Conservation (phyloP, 306 rosid genomes). For the Quercus parvula region DNA sequence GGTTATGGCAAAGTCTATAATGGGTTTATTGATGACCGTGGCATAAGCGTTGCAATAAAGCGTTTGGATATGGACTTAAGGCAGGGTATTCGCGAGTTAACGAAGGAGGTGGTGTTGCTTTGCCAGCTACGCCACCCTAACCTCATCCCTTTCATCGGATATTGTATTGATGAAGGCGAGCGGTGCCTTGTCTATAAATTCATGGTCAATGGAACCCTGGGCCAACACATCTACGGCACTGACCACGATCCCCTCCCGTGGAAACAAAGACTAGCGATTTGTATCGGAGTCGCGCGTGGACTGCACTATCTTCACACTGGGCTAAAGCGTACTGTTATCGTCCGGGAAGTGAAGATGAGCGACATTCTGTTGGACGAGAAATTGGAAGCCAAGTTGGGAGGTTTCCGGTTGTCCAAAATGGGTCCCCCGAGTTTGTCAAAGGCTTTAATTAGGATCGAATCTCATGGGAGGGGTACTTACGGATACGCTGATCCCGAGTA, state of each 20-base stretch:
- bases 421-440: not conserved
- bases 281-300: not conserved
- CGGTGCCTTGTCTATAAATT: rapidly evolving
- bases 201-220: not conserved
- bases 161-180: too few relatives aligned
- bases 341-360: not conserved
- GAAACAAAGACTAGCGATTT: conserved; percentile 9
- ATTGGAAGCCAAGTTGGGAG: conserved; percentile 11
- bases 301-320: conserved; percentile 32
- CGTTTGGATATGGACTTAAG: not conserved
- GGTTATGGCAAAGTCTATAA: not conserved
- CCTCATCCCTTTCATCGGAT: too few relatives aligned
- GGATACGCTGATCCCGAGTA: not conserved
- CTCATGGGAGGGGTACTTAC: not conserved
- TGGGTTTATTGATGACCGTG: not conserved
- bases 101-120: not conserved
- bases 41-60: not conserved
- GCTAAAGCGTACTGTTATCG: conserved; percentile 8
- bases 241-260: not conserved
- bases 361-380: conserved; percentile 13
- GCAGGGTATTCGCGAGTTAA: not conserved
- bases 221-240: too few relatives aligned
- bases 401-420: not conserved
- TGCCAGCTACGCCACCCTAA: conserved; percentile 13
- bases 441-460: not conserved